These are phyloP conservation scores for Hypoxylon perforatum DNA, from an alignment of 495 filamentous ascomycete species.

Conservation along the genomic window DNA sequence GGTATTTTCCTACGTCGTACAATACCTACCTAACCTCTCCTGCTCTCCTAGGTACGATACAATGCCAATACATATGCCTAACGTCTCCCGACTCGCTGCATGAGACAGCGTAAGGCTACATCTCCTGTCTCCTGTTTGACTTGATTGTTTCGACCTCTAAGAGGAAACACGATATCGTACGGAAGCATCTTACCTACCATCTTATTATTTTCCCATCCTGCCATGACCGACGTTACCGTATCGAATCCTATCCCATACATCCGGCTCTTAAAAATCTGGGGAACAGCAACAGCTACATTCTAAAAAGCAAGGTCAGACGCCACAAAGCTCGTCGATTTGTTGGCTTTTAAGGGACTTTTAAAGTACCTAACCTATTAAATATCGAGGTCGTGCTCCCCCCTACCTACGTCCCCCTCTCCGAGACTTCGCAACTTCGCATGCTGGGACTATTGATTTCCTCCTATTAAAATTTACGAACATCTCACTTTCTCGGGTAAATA, in stretches of 20 bases:
- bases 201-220: neutral
- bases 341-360: conserved; percentile 29
- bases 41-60: too few species aligned
- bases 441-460: conserved; percentile 40
- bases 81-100: too few species aligned
- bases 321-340: conserved; percentile 26
- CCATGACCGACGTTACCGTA: neutral
- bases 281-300: neutral
- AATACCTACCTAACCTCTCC: too few species aligned
- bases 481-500: conserved; percentile 28
- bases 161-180: too few species aligned
- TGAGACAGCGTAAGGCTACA: too few species aligned
- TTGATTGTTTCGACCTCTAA: too few species aligned
- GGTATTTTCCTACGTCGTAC: neutral
- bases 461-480: conserved; percentile 28
- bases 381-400: conserved; percentile 17
- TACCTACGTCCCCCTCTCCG: too few species aligned
- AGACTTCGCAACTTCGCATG: conserved; percentile 29
- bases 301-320: conserved; percentile 33
- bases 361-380: too few species aligned
- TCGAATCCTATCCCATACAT: conserved; percentile 2
- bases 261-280: neutral
- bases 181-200: too few species aligned
- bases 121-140: neutral
- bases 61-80: too few species aligned